Conservation (phyloP, 805 yeast species). For the Wickerhamiella alocasiicola region DNA sequence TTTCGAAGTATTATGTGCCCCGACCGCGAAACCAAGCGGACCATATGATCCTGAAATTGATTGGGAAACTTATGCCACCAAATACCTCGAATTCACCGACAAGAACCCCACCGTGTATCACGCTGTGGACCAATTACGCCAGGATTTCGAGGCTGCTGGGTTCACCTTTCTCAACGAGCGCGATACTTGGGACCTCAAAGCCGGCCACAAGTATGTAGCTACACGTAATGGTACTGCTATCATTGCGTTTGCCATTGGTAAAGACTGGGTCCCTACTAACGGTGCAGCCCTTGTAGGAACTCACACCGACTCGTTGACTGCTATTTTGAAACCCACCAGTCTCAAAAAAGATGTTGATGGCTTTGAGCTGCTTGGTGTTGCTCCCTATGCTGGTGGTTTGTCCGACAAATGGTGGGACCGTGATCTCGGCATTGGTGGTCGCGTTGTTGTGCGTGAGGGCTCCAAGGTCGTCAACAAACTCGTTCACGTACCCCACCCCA, state of each 20-base stretch:
- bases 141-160: constrained; percentile 43
- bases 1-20: constrained; percentile 20
- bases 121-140: constrained; percentile 43
- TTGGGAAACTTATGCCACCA: constrained; percentile 24
- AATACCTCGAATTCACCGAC: constrained; percentile 60
- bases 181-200: constrained; percentile 37
- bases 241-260: constrained; percentile 59
- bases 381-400: constrained; percentile 59
- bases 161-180: constrained; percentile 56
- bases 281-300: constrained; percentile 59
- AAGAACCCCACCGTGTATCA: constrained; percentile 65
- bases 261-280: constrained; percentile 48
- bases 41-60: constrained; percentile 17
- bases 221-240: constrained; percentile 56
- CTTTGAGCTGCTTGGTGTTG: constrained; percentile 66
- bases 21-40: constrained; percentile 3
- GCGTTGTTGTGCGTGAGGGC: constrained; percentile 42
- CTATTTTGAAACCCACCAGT: constrained; percentile 60
- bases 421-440: constrained; percentile 76
- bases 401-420: constrained; percentile 64
- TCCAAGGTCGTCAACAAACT: constrained; percentile 27
- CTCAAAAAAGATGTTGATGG: constrained; percentile 53
- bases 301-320: constrained; percentile 66
- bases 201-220: constrained; percentile 44
- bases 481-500: constrained; percentile 30